A percentile compares a stretch with the other conserved stretches of the same genome.
These are phyloP conservation scores for Scheffersomyces spartinae DNA, from an alignment of 805 yeast species.

Conservation along the genomic window DNA sequence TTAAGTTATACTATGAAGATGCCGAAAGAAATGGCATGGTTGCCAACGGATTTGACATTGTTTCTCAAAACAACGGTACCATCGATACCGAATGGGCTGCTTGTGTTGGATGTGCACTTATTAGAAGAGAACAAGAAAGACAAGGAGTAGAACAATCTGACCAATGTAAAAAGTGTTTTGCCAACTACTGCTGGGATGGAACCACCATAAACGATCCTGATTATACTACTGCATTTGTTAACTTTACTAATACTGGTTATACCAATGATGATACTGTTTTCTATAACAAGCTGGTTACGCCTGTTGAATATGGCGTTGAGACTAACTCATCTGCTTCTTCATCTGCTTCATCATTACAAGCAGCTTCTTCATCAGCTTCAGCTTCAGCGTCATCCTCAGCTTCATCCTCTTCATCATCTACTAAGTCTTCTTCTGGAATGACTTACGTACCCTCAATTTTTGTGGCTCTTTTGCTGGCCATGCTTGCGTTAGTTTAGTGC, in stretches of 20 bases:
- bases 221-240: conserved; percentile 8
- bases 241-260: conserved; percentile 20
- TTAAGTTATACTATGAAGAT: conserved; percentile 48
- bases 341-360: too few species aligned
- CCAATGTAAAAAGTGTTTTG: conserved; percentile 65
- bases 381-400: too few species aligned
- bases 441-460: too few species aligned
- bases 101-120: conserved; percentile 75
- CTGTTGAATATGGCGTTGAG: too few species aligned
- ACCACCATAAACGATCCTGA: conserved; percentile 8
- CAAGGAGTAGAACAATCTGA: conserved; percentile 45
- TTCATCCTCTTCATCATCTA: too few species aligned
- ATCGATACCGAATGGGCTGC: conserved; percentile 57
- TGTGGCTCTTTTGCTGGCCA: too few species aligned
- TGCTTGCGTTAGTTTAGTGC: too few species aligned
- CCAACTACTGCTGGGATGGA: conserved; percentile 70
- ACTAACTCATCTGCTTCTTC: too few species aligned
- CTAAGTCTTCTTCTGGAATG: too few species aligned
- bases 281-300: too few species aligned
- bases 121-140: conserved; percentile 70
- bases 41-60: conserved; percentile 62
- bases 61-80: conserved; percentile 56
- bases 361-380: too few species aligned
- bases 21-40: conserved; percentile 50
- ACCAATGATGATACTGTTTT: conserved; percentile 17